A percentile compares a stretch with the other conserved stretches of the same genome.
phyloP scores from a whole-genome alignment of 495 filamentous ascomycete species.

The Tetracladium setigerum region DNA sequence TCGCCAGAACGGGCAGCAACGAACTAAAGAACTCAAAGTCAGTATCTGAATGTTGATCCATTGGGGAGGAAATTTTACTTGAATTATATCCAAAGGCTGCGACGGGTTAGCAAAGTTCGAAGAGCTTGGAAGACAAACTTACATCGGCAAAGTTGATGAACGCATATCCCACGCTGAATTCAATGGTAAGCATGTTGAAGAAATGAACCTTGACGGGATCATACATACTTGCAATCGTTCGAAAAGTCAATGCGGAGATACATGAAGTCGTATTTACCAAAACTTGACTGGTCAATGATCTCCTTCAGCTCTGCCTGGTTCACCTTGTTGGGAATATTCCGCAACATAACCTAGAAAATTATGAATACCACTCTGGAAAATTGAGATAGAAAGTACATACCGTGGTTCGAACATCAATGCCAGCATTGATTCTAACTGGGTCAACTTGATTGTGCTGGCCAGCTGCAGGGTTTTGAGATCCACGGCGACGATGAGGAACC shows the following conservation, averaged over 20 bases:
- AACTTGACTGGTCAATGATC: slow-evolving; percentile 70
- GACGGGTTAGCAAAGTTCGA: slow-evolving; percentile 22
- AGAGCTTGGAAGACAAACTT: slow-evolving; percentile 23
- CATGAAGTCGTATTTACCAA: slow-evolving; percentile 85
- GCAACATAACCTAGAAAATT: slow-evolving; percentile 72
- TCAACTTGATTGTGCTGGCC: slow-evolving; percentile 62
- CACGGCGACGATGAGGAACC: not conserved
- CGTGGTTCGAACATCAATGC: slow-evolving; percentile 65
- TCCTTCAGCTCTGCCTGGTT: slow-evolving; percentile 71
- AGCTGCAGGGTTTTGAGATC: slow-evolving; percentile 27
- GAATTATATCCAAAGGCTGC: slow-evolving; percentile 67
- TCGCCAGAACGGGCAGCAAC: slow-evolving; percentile 61
- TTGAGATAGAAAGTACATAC: slow-evolving; percentile 38
- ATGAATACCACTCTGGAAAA: slow-evolving; percentile 9
- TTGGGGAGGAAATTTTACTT: slow-evolving; percentile 40
- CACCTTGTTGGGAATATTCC: slow-evolving; percentile 91
- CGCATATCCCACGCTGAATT: slow-evolving; percentile 83
- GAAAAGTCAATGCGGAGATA: slow-evolving; percentile 92
- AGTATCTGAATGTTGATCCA: slow-evolving; percentile 15
- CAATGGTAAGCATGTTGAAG: not conserved
- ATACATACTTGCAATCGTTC: slow-evolving; percentile 78
- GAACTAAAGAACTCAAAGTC: slow-evolving; percentile 47
- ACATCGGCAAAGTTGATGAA: slow-evolving; percentile 93
- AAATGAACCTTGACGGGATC: not conserved
- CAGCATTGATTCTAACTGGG: slow-evolving; percentile 53